Evolutionary conservation across 2,329 filamentous ascomycete species (phyloP), one percentile per base, ranked within the genome.

Genomic region (Ophiostoma australiae): DNA sequence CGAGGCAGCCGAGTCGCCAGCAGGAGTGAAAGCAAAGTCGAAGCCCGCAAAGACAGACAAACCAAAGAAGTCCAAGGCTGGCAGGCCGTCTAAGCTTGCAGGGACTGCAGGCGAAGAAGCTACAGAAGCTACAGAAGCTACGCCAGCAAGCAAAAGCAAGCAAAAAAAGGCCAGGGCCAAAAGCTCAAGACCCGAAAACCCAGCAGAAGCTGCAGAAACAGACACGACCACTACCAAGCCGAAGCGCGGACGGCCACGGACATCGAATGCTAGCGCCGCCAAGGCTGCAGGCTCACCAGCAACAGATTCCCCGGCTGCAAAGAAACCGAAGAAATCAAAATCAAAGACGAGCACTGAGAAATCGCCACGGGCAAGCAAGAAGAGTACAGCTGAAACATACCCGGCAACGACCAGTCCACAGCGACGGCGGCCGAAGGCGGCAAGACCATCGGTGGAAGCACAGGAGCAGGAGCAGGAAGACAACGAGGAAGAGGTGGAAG

Each of bases 91-190:
- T 13, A 37, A 65, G 33, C n/a, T 15, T 37, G 33, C 31, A 37
- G 61, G 35, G 23, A 27, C 55, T 31, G 8, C 27, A 3, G 20
- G n/a, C 20, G 27, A 33, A 20, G 27, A 27, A 37, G 31, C 52
- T 23, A 27, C 20, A 20, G 27, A 27, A 63, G 58, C 58, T 13
- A 13, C 27, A 20, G 27, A n/a, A 37, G 15, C 61, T 11, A 10
- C 31, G 61, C 11, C 61, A 68, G 17, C 33, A 37, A 55, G 41
- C 48, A 67, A 23, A 44, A 44, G 33, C 33, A n/a, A 15, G 10
- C 15, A 39, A 58, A 58, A 23, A 8, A 58, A 71, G 33, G 66
- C 65, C 63, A 71, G 20, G 55, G 37, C 20, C 8, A 69, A 70
- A 33, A 2, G 35, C 0, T 3, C 27, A 6, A 6, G 20, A 55